Evolutionary conservation across 2,329 filamentous ascomycete genomes (phyloP).

Genomic region (Biscogniauxia sp.): DNA sequence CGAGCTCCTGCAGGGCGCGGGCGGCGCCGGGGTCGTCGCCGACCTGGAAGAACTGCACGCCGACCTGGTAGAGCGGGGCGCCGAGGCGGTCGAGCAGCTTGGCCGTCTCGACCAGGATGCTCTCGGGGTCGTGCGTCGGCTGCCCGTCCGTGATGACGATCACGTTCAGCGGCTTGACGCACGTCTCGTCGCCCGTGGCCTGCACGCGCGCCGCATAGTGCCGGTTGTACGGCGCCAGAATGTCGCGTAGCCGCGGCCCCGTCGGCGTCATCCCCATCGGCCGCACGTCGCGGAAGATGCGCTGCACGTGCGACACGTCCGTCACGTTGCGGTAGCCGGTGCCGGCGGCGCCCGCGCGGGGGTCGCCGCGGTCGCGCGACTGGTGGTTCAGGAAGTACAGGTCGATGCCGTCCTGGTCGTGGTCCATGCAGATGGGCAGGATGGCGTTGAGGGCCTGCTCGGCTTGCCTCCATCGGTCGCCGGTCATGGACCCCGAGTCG

Average conservation of each 20-base stretch:
- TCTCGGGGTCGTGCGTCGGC: slow-evolving; percentile 75
- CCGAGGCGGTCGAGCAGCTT: slow-evolving; percentile 66
- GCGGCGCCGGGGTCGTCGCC: slow-evolving; percentile 68
- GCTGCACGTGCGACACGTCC: slow-evolving; percentile 53
- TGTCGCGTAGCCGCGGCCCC: slow-evolving; percentile 65
- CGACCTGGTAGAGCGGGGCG: slow-evolving; percentile 78
- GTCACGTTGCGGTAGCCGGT: slow-evolving; percentile 65
- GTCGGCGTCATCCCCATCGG: slow-evolving; percentile 73
- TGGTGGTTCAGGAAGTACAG: slow-evolving; percentile 83
- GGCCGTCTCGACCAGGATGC: slow-evolving; percentile 64
- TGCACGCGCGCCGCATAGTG: slow-evolving; percentile 44
- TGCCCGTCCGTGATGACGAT: slow-evolving; percentile 91
- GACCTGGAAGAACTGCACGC: slow-evolving; percentile 95
- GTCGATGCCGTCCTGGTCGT: slow-evolving; percentile 84
- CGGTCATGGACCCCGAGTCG: slow-evolving; percentile 85
- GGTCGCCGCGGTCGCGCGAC: slow-evolving; percentile 37
- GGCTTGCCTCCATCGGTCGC: slow-evolving; percentile 74
- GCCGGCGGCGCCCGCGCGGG: slow-evolving; percentile 35
- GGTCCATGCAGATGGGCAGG: slow-evolving; percentile 74
- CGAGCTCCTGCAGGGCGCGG: slow-evolving; percentile 66
- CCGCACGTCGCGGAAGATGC: slow-evolving; percentile 66
- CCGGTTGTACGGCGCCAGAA: slow-evolving; percentile 70
- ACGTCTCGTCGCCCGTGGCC: slow-evolving; percentile 34
- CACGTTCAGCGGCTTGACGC: slow-evolving; percentile 78
- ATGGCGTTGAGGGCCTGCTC: slow-evolving; percentile 68